Base-by-base conservation (phyloP, 73 alveolate genomes). In the Paramecium caudatum region DNA sequence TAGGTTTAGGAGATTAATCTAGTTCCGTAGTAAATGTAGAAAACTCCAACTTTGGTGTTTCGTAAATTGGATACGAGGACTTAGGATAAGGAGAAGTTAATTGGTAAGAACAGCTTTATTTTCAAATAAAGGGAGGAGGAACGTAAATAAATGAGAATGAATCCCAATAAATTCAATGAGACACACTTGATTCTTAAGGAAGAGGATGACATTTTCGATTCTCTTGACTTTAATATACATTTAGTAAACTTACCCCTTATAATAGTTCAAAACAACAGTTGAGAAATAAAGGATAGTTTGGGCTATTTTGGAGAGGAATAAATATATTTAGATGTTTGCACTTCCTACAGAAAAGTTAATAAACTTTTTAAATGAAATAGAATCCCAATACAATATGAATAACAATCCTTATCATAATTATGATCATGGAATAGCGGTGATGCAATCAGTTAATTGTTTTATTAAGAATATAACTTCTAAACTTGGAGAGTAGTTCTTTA, bases 341-440 rank as follows among this genome's bases (percentile, higher is more conserved):
- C 36, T 86, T 25, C 93, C 93, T 2, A 27, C 27, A 41, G 93
- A 86, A 1, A 65, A 62, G 2, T 45, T 86, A 13, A 55, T 55
- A 7, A 86, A 63, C 43, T 86, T 86, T 46, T 27, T 86, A 1
- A 86, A 10, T 23, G 93, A 86, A 63, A 17, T 86, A 36, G 47
- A 86, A 63, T 30, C 21, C 16, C 8, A 39, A 36, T 86, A 86
- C 15, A 49, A 86, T 62, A 41, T 41, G 46, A 62, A 86, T 62
- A 41, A 63, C 19, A 86, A 86, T 45, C 90, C 82, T 41, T 86
- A 47, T 78, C 93, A 86, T 25, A 86, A 86, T 25, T 86, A 39
- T 62, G 93, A 86, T 39, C 93, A 86, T 25, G 93, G 93, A 62
- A 80, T 86, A 0, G 74, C 87, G 41, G 82, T 86, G 7, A 86